A percentile compares a stretch with the other conserved stretches of the same genome.
These are phyloP conservation scores for Penicillium concentricum DNA, from an alignment of 2,329 filamentous ascomycete species.

Conservation along the genomic window DNA sequence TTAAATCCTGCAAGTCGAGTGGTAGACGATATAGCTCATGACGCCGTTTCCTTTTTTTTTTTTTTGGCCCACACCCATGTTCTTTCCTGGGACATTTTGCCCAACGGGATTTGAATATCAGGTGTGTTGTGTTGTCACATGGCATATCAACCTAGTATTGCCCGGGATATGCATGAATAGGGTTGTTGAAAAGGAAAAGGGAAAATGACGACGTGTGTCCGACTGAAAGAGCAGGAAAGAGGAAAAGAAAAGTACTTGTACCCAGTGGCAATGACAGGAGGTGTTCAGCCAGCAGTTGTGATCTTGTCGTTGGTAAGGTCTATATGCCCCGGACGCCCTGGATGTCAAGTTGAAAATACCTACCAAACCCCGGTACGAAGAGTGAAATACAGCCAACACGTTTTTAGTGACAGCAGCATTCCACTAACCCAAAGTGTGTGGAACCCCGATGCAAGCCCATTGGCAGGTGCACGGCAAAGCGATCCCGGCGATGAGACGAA, in stretches of 20 bases:
- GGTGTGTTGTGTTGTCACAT: neutral
- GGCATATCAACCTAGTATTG: neutral
- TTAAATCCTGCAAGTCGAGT: neutral
- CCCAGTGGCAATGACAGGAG: neutral
- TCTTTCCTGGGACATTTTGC: neutral
- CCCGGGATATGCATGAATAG: neutral
- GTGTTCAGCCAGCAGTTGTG: neutral
- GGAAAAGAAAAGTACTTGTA: neutral
- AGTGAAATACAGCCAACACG: neutral
- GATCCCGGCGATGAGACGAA: neutral
- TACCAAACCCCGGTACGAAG: neutral
- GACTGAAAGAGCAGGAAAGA: neutral
- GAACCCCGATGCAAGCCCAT: neutral
- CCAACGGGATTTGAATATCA: neutral
- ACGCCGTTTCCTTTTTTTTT: neutral
- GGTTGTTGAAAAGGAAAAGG: neutral
- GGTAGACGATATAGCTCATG: neutral
- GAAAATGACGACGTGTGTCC: neutral
- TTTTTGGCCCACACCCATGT: neutral
- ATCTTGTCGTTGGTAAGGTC: neutral
- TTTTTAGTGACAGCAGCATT: neutral
- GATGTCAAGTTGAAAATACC: neutral
- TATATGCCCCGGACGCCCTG: neutral
- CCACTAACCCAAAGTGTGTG: neutral
- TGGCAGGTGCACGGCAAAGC: neutral